These are phyloP conservation scores for Rhizopogon vinicolor DNA, from an alignment of 768 basidiomycete genomes.

Conservation along the genomic window DNA sequence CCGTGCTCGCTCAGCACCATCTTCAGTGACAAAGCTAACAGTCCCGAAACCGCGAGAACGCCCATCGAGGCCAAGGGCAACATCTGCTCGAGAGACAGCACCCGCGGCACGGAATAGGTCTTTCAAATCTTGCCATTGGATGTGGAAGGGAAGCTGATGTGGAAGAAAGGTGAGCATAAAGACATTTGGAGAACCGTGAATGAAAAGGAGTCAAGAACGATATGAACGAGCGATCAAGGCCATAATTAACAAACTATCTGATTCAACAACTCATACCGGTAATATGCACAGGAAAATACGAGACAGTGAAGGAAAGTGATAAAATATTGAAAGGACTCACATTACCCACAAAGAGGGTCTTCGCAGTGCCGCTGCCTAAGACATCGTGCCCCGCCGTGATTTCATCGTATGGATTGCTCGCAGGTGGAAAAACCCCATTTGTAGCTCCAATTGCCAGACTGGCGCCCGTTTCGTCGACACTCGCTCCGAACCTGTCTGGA, in stretches of 20 bases:
- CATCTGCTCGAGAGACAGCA: slow-evolving; percentile 85
- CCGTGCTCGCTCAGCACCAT: slow-evolving; percentile 81
- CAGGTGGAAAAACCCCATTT: background rate
- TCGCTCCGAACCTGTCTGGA: slow-evolving; percentile 63
- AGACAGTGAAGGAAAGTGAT: background rate
- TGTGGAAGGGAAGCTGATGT: slow-evolving; percentile 80
- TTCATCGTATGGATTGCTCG: background rate
- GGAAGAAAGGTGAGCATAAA: background rate
- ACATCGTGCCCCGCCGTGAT: slow-evolving; percentile 11
- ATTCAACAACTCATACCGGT: background rate
- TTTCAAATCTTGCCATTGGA: slow-evolving; percentile 98
- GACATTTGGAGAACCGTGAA: background rate
- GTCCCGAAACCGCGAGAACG: slow-evolving; percentile 92
- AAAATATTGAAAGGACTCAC: slow-evolving; percentile 40
- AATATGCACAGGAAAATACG: background rate
- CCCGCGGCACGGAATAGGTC: slow-evolving; percentile 92
- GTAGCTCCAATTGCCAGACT: background rate
- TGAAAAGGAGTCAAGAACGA: background rate
- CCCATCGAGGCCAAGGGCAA: slow-evolving; percentile 83
- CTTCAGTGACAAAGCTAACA: slow-evolving; percentile 78
- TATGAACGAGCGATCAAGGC: background rate
- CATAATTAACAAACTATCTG: background rate
- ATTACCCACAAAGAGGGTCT: slow-evolving; percentile 85
- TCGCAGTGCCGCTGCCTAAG: slow-evolving; percentile 27
- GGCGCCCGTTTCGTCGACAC: slow-evolving; percentile 11